A percentile compares a stretch with the other conserved stretches of the same genome.
These are phyloP conservation scores for Tulasnella sp. DNA, from an alignment of 768 basidiomycete species.

Conservation along the genomic window DNA sequence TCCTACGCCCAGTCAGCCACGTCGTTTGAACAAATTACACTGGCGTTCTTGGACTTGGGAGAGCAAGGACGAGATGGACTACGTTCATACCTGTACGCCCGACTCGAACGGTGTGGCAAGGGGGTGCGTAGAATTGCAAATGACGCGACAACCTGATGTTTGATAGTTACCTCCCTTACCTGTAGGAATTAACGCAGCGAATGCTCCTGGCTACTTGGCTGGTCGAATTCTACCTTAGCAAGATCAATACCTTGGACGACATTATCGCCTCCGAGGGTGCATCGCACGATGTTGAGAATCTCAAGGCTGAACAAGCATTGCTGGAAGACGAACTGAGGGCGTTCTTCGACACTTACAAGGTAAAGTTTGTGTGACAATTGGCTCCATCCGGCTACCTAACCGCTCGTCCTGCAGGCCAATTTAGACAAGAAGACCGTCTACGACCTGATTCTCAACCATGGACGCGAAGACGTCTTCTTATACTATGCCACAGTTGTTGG, in stretches of 20 bases:
- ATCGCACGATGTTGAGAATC: constrained; percentile 77
- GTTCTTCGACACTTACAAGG: constrained; percentile 94
- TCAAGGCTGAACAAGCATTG: constrained; percentile 71
- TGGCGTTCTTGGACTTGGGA: constrained; percentile 83
- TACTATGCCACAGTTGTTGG: constrained; percentile 80
- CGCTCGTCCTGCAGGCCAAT: constrained; percentile 54
- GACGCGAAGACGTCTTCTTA: constrained; percentile 86
- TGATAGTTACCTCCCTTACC: background rate
- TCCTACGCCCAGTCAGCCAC: constrained; percentile 85
- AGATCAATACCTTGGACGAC: constrained; percentile 95
- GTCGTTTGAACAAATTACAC: constrained; percentile 84
- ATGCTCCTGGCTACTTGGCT: constrained; percentile 99
- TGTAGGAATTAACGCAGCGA: constrained; percentile 83
- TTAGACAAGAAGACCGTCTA: constrained; percentile 82
- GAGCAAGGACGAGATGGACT: constrained; percentile 75
- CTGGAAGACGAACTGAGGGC: constrained; percentile 90
- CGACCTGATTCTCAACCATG: constrained; percentile 90
- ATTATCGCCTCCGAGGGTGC: constrained; percentile 81
- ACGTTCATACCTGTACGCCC: constrained; percentile 81
- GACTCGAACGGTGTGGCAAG: constrained; percentile 80
- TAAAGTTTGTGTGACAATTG: constrained; percentile 37
- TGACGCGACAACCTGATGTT: background rate
- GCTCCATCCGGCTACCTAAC: background rate
- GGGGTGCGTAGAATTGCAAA: constrained; percentile 49
- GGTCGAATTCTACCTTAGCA: constrained; percentile 93